Percentiles rank a stretch among this genome's conserved stretches.
phyloP scores from a whole-genome alignment of 257 asterid genomes.

The Lavandula angustifolia region DNA sequence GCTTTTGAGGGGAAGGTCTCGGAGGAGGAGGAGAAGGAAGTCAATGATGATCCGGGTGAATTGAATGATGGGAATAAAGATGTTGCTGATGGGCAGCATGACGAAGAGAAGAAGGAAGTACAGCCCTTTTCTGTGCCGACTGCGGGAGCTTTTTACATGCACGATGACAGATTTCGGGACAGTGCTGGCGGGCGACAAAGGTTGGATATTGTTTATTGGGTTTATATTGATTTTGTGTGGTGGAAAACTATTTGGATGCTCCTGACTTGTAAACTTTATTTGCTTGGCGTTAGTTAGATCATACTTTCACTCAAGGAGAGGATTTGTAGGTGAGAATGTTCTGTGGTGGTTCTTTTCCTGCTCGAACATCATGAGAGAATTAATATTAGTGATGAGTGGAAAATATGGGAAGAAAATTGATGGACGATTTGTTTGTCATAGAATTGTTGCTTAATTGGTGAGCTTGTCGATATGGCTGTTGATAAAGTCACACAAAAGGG shows the following conservation, averaged over 20 bases:
- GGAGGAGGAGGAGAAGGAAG: slow-evolving; percentile 42
- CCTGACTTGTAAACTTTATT: not conserved
- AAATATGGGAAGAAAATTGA: not conserved
- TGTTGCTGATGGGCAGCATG: slow-evolving; percentile 44
- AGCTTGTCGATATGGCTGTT: too few species aligned
- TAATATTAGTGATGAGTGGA: slow-evolving; percentile 3
- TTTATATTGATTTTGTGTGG: slow-evolving; percentile 16
- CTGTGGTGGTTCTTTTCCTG: not conserved
- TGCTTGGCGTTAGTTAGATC: not conserved
- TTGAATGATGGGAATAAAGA: slow-evolving; percentile 36
- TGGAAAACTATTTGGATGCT: slow-evolving; percentile 2
- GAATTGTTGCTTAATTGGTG: not conserved
- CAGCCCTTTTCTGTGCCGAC: slow-evolving; percentile 97
- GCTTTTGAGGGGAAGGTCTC: slow-evolving; percentile 29
- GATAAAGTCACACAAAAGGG: not conserved
- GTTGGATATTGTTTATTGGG: slow-evolving; percentile 31
- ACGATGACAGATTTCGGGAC: slow-evolving; percentile 93
- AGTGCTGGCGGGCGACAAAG: slow-evolving; percentile 75
- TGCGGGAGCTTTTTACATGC: slow-evolving; percentile 99
- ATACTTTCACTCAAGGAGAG: slow-evolving; percentile 5
- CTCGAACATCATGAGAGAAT: slow-evolving; percentile 3
- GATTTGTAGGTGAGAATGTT: not conserved
- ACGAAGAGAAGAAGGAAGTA: slow-evolving; percentile 66
- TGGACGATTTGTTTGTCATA: not conserved
- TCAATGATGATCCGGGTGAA: slow-evolving; percentile 35